Evolutionary conservation across 371 early-diverging fungal species (phyloP), one percentile per base, ranked within the genome.

Genomic region (Mucor velutinosus): DNA sequence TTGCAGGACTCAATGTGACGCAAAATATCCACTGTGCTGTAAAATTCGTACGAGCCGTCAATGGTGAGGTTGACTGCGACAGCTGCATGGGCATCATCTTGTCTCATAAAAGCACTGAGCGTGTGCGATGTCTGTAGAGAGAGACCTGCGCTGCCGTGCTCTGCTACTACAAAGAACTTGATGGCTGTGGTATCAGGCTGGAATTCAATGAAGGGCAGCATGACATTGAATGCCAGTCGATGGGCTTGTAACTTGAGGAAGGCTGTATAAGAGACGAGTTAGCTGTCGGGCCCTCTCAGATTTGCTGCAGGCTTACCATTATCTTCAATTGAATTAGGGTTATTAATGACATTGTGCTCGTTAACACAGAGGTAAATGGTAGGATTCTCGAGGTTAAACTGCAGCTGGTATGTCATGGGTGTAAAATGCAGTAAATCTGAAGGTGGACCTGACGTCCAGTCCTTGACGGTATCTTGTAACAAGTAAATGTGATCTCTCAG

Each of bases 401-500:
- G 76, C 55, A 92, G 69, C 15, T 72, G 70, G 72, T 94, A 94
- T 11, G 79, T 81, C 53, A 88, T 86, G 2, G 95, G 94, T 39
- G 90, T 84, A 74, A 94, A 93, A 66, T 89, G 84, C 0, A 87
- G 75, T 51, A 87, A 71, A 32, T 89, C 87, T 1, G 79, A 74
- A 4, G 89, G 73, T 33, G 76, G 77, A 15, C 86, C 79, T 0
- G 89, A 81, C 11, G 88, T 81, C 88, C 93, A 92, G 66, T 95
- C 95, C 41, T 86, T 86, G 60, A 86, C 72, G 14, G 93, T 67
- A 71, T 95, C 95, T 73, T 89, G 89, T 21, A 95, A 58, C 7
- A 95, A 75, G 6, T 87, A 87, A n/a, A 94, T 85, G 67, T 95
- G 95, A 57, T 95, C 95, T 11, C 93, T 84, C n/a, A 95, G 74